These are phyloP conservation scores for Cryptosporidium ryanae DNA, from an alignment of 169 alveolate genomes.

Conservation along the genomic window DNA sequence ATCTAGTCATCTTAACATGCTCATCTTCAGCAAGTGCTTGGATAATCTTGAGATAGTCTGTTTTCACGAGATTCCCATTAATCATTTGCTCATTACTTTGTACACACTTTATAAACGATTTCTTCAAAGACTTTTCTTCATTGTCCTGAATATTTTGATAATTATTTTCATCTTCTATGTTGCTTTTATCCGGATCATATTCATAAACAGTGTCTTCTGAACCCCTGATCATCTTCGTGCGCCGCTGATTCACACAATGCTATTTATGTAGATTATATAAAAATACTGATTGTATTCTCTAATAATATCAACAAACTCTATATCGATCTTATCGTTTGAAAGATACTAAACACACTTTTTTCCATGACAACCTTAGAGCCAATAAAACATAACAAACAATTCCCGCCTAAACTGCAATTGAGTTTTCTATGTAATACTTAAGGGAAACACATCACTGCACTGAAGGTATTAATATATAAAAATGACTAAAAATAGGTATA, in stretches of 20 bases:
- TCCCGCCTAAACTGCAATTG: no score
- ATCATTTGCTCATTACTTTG: conserved; percentile 49
- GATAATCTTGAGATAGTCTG: conserved; percentile 41
- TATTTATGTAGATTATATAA: background rate
- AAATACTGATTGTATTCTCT: no score
- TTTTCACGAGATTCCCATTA: conserved; percentile 40
- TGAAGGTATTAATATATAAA: no score
- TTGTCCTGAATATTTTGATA: background rate
- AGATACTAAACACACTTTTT: no score
- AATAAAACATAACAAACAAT: no score
- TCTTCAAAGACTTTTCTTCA: conserved; percentile 2
- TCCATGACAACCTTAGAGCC: no score
- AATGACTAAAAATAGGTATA: no score
- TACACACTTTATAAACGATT: conserved; percentile 11
- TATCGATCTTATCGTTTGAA: no score
- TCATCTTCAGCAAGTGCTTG: conserved; percentile 38
- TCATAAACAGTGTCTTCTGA: conserved; percentile 69
- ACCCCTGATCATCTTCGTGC: conserved; percentile 51
- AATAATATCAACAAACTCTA: no score
- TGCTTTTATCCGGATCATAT: conserved; percentile 69
- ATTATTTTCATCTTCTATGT: background rate
- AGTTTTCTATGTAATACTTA: no score
- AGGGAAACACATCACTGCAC: no score
- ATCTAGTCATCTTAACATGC: conserved; percentile 30
- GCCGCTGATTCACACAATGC: conserved; percentile 3